These are phyloP conservation scores for Linnemannia hyalina DNA, from an alignment of 192 early-diverging fungal genomes.

Conservation along the genomic window DNA sequence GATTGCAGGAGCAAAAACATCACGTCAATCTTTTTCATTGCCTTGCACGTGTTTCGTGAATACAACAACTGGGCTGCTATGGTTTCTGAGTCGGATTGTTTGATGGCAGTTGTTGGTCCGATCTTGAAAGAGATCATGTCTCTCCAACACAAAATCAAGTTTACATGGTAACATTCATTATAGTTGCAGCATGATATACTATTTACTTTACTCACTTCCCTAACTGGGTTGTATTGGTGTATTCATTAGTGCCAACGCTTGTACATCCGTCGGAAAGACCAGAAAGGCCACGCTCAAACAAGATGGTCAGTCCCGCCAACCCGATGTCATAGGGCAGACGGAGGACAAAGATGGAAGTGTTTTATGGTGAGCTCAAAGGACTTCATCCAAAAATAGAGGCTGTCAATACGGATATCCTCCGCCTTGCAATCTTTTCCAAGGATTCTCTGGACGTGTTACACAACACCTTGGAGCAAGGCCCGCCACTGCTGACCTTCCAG, in stretches of 20 bases:
- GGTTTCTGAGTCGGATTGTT: constrained; percentile 18
- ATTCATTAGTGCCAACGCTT: constrained; percentile 26
- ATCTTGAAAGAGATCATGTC: constrained; percentile 15
- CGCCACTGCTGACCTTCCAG: not conserved
- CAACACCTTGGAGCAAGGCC: not conserved
- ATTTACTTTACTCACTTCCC: too few relatives aligned
- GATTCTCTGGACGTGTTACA: not conserved
- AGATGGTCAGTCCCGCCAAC: constrained; percentile 18
- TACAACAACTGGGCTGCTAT: constrained; percentile 11
- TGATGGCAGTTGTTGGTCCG: constrained; percentile 12
- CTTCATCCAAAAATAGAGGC: not conserved
- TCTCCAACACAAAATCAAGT: constrained; percentile 18
- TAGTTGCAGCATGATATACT: too few relatives aligned
- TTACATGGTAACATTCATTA: constrained; percentile 33
- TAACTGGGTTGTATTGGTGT: too few relatives aligned
- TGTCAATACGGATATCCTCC: not conserved
- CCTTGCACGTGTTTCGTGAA: constrained; percentile 12
- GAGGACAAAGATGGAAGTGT: not conserved
- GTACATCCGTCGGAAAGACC: constrained; percentile 10
- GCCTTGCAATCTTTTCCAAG: not conserved
- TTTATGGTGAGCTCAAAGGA: not conserved
- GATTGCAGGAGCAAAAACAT: constrained; percentile 10
- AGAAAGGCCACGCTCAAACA: constrained; percentile 21
- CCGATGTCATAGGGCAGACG: constrained; percentile 18
- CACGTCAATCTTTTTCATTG: constrained; percentile 14